Conservation (phyloP, 2,329 filamentous ascomycete genomes). For the Diaporthe ampelina region DNA sequence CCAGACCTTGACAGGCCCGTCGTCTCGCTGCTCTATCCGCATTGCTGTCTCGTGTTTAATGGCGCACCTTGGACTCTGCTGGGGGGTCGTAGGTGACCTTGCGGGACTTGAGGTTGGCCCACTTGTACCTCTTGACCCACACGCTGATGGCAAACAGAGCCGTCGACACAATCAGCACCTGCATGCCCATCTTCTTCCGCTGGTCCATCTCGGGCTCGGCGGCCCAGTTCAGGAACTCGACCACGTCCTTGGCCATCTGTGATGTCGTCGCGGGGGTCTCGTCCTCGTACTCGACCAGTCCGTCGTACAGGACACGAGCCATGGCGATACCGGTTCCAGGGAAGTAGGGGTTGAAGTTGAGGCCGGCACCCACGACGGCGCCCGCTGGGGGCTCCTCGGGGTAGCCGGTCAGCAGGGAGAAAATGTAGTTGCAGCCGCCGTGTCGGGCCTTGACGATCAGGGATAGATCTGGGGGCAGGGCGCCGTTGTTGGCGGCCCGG, state of each 20-base stretch:
- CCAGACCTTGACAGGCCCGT: slow-evolving; percentile 4
- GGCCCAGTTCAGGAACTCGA: slow-evolving; percentile 99
- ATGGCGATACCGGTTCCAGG: slow-evolving; percentile 98
- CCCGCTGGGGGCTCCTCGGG: slow-evolving; percentile 96
- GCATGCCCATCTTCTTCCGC: slow-evolving; percentile 99
- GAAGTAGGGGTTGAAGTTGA: slow-evolving; percentile 99
- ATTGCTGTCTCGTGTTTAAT: slow-evolving; percentile 52
- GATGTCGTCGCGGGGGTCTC: slow-evolving; percentile 93
- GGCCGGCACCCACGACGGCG: slow-evolving; percentile 84
- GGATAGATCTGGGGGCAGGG: slow-evolving; percentile 95
- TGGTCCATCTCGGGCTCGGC: slow-evolving; percentile 99
- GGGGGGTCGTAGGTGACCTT: slow-evolving; percentile 93
- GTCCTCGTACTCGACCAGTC: slow-evolving; percentile 97
- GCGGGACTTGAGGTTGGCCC: slow-evolving; percentile 94
- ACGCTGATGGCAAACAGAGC: slow-evolving; percentile 88
- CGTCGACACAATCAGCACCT: slow-evolving; percentile 86
- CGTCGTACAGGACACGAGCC: slow-evolving; percentile 98
- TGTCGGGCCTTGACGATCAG: slow-evolving; percentile 98
- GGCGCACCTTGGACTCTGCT: slow-evolving; percentile 62
- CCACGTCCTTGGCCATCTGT: slow-evolving; percentile 99
- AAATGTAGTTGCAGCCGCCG: slow-evolving; percentile 99
- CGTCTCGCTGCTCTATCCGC: slow-evolving; percentile 37
- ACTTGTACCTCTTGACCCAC: slow-evolving; percentile 99
- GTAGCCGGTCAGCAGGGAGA: slow-evolving; percentile 96
- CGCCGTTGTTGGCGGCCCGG: slow-evolving; percentile 97